Evolutionary conservation across 805 yeast species (phyloP).

Genomic region (Teunomyces gatunensis): DNA sequence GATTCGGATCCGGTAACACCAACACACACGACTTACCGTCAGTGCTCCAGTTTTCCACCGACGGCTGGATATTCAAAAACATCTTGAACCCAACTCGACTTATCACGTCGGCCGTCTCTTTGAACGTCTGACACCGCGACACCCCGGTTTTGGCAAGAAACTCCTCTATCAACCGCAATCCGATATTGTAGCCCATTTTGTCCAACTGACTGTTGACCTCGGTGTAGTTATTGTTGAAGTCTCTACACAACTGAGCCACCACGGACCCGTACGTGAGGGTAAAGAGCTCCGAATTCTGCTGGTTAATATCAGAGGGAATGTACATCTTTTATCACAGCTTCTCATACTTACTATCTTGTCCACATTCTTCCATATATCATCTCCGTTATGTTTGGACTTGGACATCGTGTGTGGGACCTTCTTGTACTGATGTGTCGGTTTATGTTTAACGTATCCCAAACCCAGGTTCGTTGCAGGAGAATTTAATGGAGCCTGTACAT

Average conservation of each 20-base stretch:
- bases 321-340: not conserved
- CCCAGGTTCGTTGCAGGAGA: not conserved
- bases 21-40: constrained; percentile 76
- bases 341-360: constrained; percentile 69
- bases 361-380: constrained; percentile 88
- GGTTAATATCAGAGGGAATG: constrained; percentile 6
- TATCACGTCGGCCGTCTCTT: constrained; percentile 84
- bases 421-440: not conserved
- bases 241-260: constrained; percentile 87
- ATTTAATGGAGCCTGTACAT: not conserved
- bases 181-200: constrained; percentile 94
- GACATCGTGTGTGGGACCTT: constrained; percentile 18
- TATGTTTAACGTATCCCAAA: no score
- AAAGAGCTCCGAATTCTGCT: constrained; percentile 82
- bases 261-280: constrained; percentile 94
- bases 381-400: constrained; percentile 50
- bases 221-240: constrained; percentile 68
- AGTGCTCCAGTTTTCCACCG: constrained; percentile 67
- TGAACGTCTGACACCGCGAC: constrained; percentile 74
- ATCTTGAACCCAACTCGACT: constrained; percentile 87
- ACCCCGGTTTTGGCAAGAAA: constrained; percentile 85
- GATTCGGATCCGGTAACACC: constrained; percentile 71
- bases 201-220: constrained; percentile 83
- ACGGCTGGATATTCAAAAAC: constrained; percentile 80
- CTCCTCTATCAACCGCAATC: constrained; percentile 87